phyloP scores from a whole-genome alignment of 1,284 basidiomycete genomes.

The Coniferiporia weirii region DNA sequence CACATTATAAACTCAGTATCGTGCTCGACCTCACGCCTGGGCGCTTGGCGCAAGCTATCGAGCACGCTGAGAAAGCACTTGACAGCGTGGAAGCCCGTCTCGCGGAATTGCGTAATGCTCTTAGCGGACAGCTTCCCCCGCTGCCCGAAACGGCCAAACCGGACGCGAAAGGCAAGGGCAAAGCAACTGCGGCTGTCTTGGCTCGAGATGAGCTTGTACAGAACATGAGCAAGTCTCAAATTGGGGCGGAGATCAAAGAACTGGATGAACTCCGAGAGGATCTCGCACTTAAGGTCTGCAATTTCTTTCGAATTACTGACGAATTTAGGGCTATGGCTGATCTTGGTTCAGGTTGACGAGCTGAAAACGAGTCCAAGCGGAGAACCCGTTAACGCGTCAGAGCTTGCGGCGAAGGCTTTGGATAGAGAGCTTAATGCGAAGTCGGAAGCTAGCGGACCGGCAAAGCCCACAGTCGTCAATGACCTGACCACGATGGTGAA shows the following conservation, averaged over 20 bases:
- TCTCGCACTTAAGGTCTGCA: slow-evolving; percentile 68
- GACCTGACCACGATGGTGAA: slow-evolving; percentile 79
- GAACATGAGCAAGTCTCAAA: slow-evolving; percentile 59
- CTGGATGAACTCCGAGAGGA: slow-evolving; percentile 72
- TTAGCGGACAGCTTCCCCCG: slow-evolving; percentile 35
- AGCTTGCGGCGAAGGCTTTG: slow-evolving; percentile 59
- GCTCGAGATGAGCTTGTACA: slow-evolving; percentile 51
- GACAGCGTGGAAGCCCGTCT: slow-evolving; percentile 69
- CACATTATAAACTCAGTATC: slow-evolving; percentile 86
- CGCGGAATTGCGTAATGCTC: slow-evolving; percentile 54
- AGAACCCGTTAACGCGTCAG: slow-evolving; percentile 51
- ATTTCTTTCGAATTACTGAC: neutral
- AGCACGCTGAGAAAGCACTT: slow-evolving; percentile 73
- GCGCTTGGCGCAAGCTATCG: slow-evolving; percentile 71
- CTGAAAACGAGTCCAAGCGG: slow-evolving; percentile 74
- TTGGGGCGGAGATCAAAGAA: slow-evolving; percentile 75
- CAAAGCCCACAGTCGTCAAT: slow-evolving; percentile 49
- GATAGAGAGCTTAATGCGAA: slow-evolving; percentile 58
- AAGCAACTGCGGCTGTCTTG: slow-evolving; percentile 42
- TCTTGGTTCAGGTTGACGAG: slow-evolving; percentile 66
- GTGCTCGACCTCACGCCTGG: slow-evolving; percentile 83
- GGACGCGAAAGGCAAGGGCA: slow-evolving; percentile 50
- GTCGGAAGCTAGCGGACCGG: slow-evolving; percentile 25
- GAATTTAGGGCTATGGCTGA: neutral
- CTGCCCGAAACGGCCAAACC: slow-evolving; percentile 25